Conservation (phyloP, 495 filamentous ascomycete species). For the Amniculicola lignicola region DNA sequence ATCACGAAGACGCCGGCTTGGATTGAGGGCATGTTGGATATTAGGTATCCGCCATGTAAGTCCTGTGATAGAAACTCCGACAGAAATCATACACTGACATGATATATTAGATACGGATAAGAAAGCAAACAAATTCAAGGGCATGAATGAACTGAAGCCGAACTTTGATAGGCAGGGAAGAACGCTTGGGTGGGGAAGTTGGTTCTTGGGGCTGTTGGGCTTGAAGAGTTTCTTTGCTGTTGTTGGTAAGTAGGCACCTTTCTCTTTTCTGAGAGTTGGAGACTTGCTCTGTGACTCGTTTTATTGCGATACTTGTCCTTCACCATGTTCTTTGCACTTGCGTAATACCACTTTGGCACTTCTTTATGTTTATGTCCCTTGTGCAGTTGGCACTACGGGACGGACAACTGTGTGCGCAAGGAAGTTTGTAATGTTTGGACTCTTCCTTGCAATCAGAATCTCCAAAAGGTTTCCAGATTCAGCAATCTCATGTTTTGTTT, state of each 20-base stretch:
- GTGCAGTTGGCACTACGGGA: too few relatives aligned
- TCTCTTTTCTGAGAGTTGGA: too few relatives aligned
- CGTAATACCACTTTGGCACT: neutral
- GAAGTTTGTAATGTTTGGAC: neutral
- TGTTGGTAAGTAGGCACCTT: constrained; percentile 30
- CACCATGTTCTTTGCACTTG: neutral
- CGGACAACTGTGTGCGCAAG: too few relatives aligned
- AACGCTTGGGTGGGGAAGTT: constrained; percentile 25
- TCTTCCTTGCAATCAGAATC: neutral
- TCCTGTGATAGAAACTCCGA: too few relatives aligned
- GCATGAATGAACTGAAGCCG: constrained; percentile 58
- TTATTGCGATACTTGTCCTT: neutral
- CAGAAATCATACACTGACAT: too few relatives aligned
- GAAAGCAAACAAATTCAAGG: constrained; percentile 58
- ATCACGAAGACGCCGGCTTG: constrained; percentile 74
- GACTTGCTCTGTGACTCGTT: neutral
- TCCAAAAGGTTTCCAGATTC: neutral
- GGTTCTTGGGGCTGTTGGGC: constrained; percentile 23
- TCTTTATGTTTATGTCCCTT: neutral
- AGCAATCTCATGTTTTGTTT: too few relatives aligned
- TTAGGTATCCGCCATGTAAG: constrained; percentile 87
- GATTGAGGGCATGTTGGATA: constrained; percentile 69
- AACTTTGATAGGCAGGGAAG: constrained; percentile 82
- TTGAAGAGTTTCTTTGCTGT: constrained; percentile 23
- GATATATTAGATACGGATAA: constrained; percentile 52